Evolutionary conservation across 2,329 filamentous ascomycete species (phyloP).

Genomic region (Colletotrichum magnum): DNA sequence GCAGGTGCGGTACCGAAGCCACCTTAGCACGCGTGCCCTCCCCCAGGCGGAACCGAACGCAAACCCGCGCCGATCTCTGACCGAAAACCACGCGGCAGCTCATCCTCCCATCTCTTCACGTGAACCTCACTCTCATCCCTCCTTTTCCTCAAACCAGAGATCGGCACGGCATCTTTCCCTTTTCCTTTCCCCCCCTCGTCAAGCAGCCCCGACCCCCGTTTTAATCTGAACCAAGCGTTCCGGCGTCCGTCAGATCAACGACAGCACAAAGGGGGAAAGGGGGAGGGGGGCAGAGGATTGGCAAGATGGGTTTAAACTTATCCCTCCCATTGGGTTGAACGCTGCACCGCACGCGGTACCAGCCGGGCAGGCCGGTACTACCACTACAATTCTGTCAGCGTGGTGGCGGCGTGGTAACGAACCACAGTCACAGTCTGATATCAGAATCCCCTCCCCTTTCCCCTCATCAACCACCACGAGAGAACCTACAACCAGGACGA

Average conservation of each 20-base stretch:
- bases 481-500: not conserved
- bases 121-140: not conserved
- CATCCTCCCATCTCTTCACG: conserved; percentile 24
- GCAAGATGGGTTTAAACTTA: conserved; percentile 20
- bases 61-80: conserved; percentile 31
- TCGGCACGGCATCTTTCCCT: conserved; percentile 32
- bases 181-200: conserved; percentile 1
- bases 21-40: conserved; percentile 7
- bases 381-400: not conserved
- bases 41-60: conserved; percentile 31
- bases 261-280: no score
- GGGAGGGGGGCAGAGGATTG: not conserved
- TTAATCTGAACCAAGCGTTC: conserved; percentile 13
- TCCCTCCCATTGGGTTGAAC: conserved; percentile 21
- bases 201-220: no score
- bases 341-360: conserved; percentile 9
- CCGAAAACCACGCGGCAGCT: conserved; percentile 27
- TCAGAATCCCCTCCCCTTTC: not conserved
- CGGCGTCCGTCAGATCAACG: no score
- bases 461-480: not conserved
- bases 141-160: conserved; percentile 9
- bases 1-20: not conserved
- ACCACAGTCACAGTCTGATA: not conserved
- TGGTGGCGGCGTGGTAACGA: not conserved
- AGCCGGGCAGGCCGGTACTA: conserved; percentile 3